Evolutionary conservation across 2,329 filamentous ascomycete species (phyloP).

Genomic region (Peltaster fructicola): DNA sequence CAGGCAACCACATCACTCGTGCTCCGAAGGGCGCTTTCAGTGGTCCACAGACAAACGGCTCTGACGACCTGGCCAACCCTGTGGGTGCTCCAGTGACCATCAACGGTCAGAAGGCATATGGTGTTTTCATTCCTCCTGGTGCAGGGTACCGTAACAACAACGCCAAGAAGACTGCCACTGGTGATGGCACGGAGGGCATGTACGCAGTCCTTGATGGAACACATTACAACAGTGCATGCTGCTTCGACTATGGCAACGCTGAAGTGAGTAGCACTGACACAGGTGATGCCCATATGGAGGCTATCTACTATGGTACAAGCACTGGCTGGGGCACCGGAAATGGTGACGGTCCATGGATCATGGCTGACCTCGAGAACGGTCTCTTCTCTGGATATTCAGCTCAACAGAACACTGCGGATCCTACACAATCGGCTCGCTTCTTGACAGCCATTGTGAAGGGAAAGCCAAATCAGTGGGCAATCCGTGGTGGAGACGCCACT

Average conservation of each 20-base stretch:
- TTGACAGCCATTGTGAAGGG: constrained; percentile 42
- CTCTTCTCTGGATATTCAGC: constrained; percentile 39
- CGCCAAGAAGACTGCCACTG: constrained; percentile 34
- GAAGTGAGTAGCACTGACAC: constrained; percentile 26
- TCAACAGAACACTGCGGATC: constrained; percentile 33
- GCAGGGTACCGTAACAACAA: constrained; percentile 46
- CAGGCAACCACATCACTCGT: constrained; percentile 43
- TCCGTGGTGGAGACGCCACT: constrained; percentile 39
- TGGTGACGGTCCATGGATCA: constrained; percentile 46
- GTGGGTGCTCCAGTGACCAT: constrained; percentile 43
- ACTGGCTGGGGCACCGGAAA: constrained; percentile 38
- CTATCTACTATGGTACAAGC: constrained; percentile 44
- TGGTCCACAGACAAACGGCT: constrained; percentile 38
- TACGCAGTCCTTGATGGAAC: constrained; percentile 43
- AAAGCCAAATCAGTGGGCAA: constrained; percentile 36
- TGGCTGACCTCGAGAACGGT: constrained; percentile 52
- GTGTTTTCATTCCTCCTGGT: constrained; percentile 43
- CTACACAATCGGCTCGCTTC: constrained; percentile 37
- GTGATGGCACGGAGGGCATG: constrained; percentile 40
- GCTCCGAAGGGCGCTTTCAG: constrained; percentile 37
- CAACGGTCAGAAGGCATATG: constrained; percentile 41
- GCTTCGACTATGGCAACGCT: constrained; percentile 28
- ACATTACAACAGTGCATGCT: constrained; percentile 40
- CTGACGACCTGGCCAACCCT: constrained; percentile 42
- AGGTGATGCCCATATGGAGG: constrained; percentile 50